These are phyloP conservation scores for Leishmania major DNA, from an alignment of 208 protist genomes.

Conservation along the genomic window DNA sequence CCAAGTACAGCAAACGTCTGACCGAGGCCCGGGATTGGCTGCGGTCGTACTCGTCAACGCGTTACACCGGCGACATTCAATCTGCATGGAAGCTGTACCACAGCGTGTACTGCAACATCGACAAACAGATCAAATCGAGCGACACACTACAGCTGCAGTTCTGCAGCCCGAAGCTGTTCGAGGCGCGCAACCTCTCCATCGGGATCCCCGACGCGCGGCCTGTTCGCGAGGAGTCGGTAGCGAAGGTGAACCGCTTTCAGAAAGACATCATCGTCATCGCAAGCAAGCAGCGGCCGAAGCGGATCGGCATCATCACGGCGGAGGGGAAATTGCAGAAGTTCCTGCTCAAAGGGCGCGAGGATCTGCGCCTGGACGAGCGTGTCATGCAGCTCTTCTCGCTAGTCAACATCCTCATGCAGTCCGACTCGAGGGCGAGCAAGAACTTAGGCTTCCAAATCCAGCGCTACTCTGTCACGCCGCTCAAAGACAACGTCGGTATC, in stretches of 20 bases:
- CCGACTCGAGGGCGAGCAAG: slow-evolving; percentile 77
- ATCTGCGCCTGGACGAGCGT: slow-evolving; percentile 98
- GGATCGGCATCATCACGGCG: slow-evolving; percentile 94
- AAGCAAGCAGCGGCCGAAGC: slow-evolving; percentile 99
- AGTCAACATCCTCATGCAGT: slow-evolving; percentile 98
- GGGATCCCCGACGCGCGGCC: slow-evolving; percentile 91
- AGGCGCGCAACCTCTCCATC: slow-evolving; percentile 72
- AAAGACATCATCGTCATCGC: slow-evolving; percentile 94
- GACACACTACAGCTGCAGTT: slow-evolving; percentile 66
- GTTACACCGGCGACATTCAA: slow-evolving; percentile 74
- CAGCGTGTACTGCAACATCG: slow-evolving; percentile 73
- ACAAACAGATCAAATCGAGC: slow-evolving; percentile 70
- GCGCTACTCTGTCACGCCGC: slow-evolving; percentile 98
- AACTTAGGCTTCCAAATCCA: slow-evolving; percentile 91
- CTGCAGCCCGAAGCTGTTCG: slow-evolving; percentile 85
- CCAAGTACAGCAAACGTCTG: slow-evolving; percentile 64
- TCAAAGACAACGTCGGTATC: slow-evolving; percentile 98
- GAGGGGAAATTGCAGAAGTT: slow-evolving; percentile 97
- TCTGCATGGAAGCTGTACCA: slow-evolving; percentile 90
- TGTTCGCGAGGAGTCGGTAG: slow-evolving; percentile 67
- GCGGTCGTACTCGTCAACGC: slow-evolving; percentile 53
- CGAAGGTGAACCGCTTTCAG: slow-evolving; percentile 93
- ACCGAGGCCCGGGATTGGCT: slow-evolving; percentile 75
- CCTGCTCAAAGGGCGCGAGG: slow-evolving; percentile 98
- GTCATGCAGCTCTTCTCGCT: slow-evolving; percentile 99